phyloP scores from a whole-genome alignment of 345 rosid genomes.

The Cardamine chenopodiifolia region DNA sequence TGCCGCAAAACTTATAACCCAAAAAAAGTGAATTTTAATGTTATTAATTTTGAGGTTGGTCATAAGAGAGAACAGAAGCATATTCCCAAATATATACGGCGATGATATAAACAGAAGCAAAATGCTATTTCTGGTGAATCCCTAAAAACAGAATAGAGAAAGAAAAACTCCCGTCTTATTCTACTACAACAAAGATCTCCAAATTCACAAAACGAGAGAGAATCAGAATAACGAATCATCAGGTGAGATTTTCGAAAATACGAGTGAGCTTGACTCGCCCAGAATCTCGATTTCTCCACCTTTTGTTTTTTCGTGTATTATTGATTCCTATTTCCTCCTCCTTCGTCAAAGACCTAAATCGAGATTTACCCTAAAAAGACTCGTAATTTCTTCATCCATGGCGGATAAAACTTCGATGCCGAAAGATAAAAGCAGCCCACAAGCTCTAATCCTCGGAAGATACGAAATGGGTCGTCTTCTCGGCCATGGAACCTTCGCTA shows the following conservation, averaged over 20 bases:
- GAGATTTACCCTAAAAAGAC: neutral
- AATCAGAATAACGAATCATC: neutral
- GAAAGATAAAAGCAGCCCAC: constrained; percentile 38
- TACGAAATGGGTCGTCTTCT: constrained; percentile 75
- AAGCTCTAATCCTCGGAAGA: constrained; percentile 64
- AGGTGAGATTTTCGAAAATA: constrained; percentile 33
- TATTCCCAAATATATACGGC: constrained; percentile 36
- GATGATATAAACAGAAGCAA: constrained; percentile 27
- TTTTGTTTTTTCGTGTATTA: neutral
- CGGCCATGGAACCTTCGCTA: constrained; percentile 92
- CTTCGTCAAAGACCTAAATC: neutral
- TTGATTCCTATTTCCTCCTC: neutral
- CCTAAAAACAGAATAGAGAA: constrained; percentile 23
- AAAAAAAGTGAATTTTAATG: neutral
- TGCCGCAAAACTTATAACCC: neutral
- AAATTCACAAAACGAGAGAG: constrained; percentile 17
- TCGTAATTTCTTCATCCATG: constrained; percentile 6
- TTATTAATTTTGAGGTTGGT: neutral
- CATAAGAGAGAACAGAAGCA: constrained; percentile 11
- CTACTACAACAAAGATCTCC: neutral
- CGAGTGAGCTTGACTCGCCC: constrained; percentile 41
- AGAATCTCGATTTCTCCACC: constrained; percentile 42
- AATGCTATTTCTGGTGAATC: constrained; percentile 35
- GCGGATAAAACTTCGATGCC: constrained; percentile 27
- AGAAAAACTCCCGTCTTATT: constrained; percentile 11